These are phyloP conservation scores for Podospora didyma DNA, from an alignment of 495 filamentous ascomycete species.

Conservation along the genomic window DNA sequence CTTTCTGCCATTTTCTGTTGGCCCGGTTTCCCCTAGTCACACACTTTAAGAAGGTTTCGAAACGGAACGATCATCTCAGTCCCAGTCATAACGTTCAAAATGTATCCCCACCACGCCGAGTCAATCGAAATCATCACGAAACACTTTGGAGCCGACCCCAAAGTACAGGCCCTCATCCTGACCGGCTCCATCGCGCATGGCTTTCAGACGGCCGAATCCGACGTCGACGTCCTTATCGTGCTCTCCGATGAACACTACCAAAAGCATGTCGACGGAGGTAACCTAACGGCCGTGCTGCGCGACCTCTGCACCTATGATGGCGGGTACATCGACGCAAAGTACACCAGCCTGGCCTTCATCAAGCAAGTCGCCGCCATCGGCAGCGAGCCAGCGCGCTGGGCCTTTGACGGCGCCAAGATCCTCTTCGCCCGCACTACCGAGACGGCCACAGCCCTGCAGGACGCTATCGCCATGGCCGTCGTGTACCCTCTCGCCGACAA, in stretches of 20 bases:
- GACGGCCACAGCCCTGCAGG: background rate
- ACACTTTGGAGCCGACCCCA: constrained; percentile 12
- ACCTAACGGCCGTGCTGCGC: constrained; percentile 6
- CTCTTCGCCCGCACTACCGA: constrained; percentile 7
- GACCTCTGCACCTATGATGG: constrained; percentile 15
- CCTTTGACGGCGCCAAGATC: constrained; percentile 13
- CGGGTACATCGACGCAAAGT: constrained; percentile 24
- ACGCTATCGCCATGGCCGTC: background rate
- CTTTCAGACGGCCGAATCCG: constrained; percentile 12
- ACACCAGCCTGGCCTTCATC: constrained; percentile 15
- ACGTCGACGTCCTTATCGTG: constrained; percentile 22
- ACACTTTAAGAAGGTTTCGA: too few relatives aligned
- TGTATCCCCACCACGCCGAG: constrained; percentile 16
- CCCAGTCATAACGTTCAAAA: background rate
- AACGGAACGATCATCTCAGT: too few relatives aligned
- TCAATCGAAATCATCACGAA: constrained; percentile 12
- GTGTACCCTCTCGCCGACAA: constrained; percentile 13
- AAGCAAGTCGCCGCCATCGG: constrained; percentile 13
- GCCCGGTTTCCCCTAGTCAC: too few relatives aligned
- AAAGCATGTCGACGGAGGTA: constrained; percentile 1
- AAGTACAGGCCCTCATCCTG: constrained; percentile 17
- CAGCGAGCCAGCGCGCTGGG: constrained; percentile 22
- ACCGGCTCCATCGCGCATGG: constrained; percentile 23
- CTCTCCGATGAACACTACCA: constrained; percentile 16
- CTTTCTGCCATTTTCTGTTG: too few relatives aligned